A percentile compares a stretch with the other conserved stretches of the same genome.
Conservation (phyloP, 2,329 filamentous ascomycete species). For the Iodosphaeria phyllophila region DNA sequence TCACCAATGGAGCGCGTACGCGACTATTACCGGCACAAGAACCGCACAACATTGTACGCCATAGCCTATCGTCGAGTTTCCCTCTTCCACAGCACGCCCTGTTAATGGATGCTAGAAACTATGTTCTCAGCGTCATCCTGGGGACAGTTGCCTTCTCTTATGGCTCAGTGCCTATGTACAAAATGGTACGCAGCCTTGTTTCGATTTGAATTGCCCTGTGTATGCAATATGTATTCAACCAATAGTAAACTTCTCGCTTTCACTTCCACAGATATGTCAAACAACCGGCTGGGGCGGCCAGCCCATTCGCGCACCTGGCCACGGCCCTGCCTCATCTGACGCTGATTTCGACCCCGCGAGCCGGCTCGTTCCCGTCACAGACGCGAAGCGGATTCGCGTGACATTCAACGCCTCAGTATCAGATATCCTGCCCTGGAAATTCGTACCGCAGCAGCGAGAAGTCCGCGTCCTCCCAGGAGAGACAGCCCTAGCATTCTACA, state of each 20-base stretch:
- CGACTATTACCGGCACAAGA: constrained; percentile 46
- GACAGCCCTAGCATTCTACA: constrained; percentile 94
- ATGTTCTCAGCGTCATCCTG: constrained; percentile 58
- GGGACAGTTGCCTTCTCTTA: constrained; percentile 68
- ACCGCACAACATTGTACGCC: constrained; percentile 43
- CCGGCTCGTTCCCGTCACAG: constrained; percentile 63
- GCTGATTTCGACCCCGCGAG: constrained; percentile 40
- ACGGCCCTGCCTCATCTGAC: constrained; percentile 31
- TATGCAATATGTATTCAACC: background rate
- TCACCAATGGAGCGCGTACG: constrained; percentile 46
- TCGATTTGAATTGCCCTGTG: background rate
- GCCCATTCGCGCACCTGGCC: constrained; percentile 63
- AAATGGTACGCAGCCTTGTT: constrained; percentile 67
- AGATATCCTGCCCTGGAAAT: constrained; percentile 93
- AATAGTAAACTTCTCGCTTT: background rate
- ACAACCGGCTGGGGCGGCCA: constrained; percentile 86
- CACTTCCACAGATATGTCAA: constrained; percentile 47
- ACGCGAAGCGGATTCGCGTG: constrained; percentile 72
- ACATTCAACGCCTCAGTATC: constrained; percentile 94
- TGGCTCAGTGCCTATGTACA: constrained; percentile 71
- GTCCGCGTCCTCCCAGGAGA: constrained; percentile 89
- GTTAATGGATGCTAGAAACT: constrained; percentile 20
- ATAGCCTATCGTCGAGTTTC: background rate
- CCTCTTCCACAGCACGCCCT: background rate
- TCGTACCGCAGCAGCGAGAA: constrained; percentile 89